phyloP scores from a whole-genome alignment of 306 rosid genomes.

The Inga oerstediana region DNA sequence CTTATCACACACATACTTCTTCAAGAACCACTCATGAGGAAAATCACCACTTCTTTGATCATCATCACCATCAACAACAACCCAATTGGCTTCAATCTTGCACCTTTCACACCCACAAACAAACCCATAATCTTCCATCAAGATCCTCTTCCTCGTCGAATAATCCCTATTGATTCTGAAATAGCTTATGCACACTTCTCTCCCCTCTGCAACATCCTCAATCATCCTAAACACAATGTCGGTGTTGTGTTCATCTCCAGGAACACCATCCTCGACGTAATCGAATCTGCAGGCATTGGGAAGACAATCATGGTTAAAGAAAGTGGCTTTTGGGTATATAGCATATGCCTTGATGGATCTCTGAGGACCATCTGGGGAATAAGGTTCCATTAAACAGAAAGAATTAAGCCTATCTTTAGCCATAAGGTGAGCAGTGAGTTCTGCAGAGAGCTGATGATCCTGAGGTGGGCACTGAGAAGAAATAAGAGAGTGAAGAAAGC shows the following conservation, averaged over 20 bases:
- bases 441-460: constrained; percentile 34
- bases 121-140: constrained; percentile 74
- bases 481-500: constrained; percentile 49
- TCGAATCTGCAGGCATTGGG: constrained; percentile 88
- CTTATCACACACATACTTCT: constrained; percentile 53
- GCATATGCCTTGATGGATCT: constrained; percentile 64
- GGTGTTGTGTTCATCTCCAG: constrained; percentile 37
- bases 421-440: constrained; percentile 50
- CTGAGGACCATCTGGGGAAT: constrained; percentile 42
- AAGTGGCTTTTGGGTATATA: constrained; percentile 55
- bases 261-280: constrained; percentile 43
- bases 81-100: constrained; percentile 63
- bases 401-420: constrained; percentile 68
- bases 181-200: constrained; percentile 76
- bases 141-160: constrained; percentile 51
- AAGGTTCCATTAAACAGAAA: constrained; percentile 74
- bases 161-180: constrained; percentile 53
- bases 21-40: constrained; percentile 58
- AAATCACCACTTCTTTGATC: constrained; percentile 22
- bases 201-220: constrained; percentile 58
- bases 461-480: constrained; percentile 40
- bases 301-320: constrained; percentile 70
- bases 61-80: not conserved
- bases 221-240: constrained; percentile 65
- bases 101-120: constrained; percentile 72